Conservation (phyloP, 768 basidiomycete genomes). For the Boletellus emodensis region DNA sequence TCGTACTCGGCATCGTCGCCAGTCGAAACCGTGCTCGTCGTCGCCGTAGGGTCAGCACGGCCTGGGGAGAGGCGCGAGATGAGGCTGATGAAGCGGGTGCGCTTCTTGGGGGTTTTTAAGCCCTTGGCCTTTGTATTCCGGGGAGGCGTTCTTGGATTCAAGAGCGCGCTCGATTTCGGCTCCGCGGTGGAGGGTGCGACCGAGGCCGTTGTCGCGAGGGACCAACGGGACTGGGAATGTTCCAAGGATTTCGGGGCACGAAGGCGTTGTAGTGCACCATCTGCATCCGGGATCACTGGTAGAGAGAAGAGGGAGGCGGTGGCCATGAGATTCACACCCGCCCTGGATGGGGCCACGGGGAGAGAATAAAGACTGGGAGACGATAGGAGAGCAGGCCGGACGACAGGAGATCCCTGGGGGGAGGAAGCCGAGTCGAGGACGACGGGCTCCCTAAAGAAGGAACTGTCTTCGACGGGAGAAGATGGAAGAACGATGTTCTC, state of each 20-base stretch:
- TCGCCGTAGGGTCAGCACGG: conserved; percentile 19
- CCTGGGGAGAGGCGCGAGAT: conserved; percentile 30
- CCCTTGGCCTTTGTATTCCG: conserved; percentile 21
- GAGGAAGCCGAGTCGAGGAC: too few relatives aligned
- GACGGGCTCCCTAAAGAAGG: neutral
- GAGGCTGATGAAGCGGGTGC: conserved; percentile 31
- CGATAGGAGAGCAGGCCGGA: too few relatives aligned
- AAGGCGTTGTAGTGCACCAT: neutral
- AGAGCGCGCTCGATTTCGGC: conserved; percentile 1
- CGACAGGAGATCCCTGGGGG: too few relatives aligned
- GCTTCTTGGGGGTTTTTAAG: conserved; percentile 27
- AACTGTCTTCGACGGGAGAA: conserved; percentile 18
- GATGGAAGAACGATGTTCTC: conserved; percentile 26
- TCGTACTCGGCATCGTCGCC: conserved; percentile 18
- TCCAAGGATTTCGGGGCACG: neutral
- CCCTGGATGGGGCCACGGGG: too few relatives aligned
- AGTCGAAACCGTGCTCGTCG: neutral
- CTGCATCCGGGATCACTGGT: neutral
- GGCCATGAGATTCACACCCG: too few relatives aligned
- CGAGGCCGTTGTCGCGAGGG: conserved; percentile 31
- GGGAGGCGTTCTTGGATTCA: conserved; percentile 12
- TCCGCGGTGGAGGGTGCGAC: conserved; percentile 16
- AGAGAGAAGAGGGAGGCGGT: too few relatives aligned
- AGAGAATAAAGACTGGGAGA: too few relatives aligned
- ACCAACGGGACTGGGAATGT: conserved; percentile 26